Conservation (phyloP, 1,284 basidiomycete species). For the Takashimella tepidaria region DNA sequence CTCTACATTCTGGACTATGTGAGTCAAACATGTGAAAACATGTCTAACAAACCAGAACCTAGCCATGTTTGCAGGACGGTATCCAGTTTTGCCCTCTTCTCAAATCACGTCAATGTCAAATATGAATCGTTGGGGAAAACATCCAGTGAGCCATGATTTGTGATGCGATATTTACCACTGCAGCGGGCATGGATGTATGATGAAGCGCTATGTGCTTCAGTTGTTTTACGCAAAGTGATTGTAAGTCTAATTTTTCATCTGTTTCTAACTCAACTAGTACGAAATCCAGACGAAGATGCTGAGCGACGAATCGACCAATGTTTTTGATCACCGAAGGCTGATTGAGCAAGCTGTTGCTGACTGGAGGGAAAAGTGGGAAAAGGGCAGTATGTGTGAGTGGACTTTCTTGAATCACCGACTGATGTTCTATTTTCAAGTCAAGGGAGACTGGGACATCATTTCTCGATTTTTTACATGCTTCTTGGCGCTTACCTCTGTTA, state of each 20-base stretch:
- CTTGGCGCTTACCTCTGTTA: slow-evolving; percentile 11
- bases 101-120: slow-evolving; percentile 5
- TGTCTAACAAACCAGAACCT: slow-evolving; percentile 19
- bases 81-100: slow-evolving; percentile 16
- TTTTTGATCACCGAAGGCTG: slow-evolving; percentile 2
- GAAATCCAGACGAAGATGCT: slow-evolving; percentile 9
- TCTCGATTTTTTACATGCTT: slow-evolving; percentile 17
- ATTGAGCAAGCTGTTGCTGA: slow-evolving; percentile 10
- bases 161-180: neutral
- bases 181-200: slow-evolving; percentile 14
- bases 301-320: neutral
- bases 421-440: slow-evolving; percentile 2
- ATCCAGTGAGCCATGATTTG: slow-evolving; percentile 7
- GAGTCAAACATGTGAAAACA: slow-evolving; percentile 5
- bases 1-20: slow-evolving; percentile 19
- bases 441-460: slow-evolving; percentile 21
- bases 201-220: slow-evolving; percentile 17
- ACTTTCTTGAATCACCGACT: neutral
- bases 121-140: slow-evolving; percentile 15
- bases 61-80: slow-evolving; percentile 22
- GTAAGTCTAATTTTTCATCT: slow-evolving; percentile 4
- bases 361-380: slow-evolving; percentile 16
- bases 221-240: slow-evolving; percentile 17
- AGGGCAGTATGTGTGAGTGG: slow-evolving; percentile 12
- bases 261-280: neutral